Conservation (phyloP, 2,329 filamentous ascomycete genomes). For the Xylaria sp. region DNA sequence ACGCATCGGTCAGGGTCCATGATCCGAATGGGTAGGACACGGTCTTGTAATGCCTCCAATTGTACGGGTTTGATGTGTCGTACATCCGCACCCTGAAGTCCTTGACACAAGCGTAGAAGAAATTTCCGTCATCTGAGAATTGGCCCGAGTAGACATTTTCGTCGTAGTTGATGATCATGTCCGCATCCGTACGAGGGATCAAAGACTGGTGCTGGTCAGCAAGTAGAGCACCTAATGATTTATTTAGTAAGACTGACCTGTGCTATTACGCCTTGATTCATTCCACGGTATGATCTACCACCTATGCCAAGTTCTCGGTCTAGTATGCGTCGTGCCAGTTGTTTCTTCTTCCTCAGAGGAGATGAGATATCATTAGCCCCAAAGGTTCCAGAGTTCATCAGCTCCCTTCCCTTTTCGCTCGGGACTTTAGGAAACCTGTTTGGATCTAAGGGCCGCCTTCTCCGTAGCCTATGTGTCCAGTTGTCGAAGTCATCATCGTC, state of each 20-base stretch:
- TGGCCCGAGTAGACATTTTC: slow-evolving; percentile 92
- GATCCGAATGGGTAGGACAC: slow-evolving; percentile 85
- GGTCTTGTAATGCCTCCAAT: slow-evolving; percentile 96
- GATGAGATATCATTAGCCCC: slow-evolving; percentile 69
- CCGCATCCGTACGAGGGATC: slow-evolving; percentile 80
- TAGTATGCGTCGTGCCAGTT: slow-evolving; percentile 76
- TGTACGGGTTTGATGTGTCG: slow-evolving; percentile 93
- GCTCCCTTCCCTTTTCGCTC: slow-evolving; percentile 76
- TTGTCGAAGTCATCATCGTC: slow-evolving; percentile 52
- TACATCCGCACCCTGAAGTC: slow-evolving; percentile 98
- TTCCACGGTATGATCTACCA: slow-evolving; percentile 66
- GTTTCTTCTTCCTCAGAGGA: slow-evolving; percentile 64
- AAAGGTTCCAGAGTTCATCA: slow-evolving; percentile 87
- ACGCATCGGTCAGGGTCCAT: slow-evolving; percentile 97
- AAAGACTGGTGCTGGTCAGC: slow-evolving; percentile 65
- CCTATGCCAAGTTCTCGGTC: slow-evolving; percentile 84
- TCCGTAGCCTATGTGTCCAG: slow-evolving; percentile 58
- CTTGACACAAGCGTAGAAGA: slow-evolving; percentile 92
- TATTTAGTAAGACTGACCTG: slow-evolving; percentile 61
- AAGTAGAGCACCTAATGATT: slow-evolving; percentile 1
- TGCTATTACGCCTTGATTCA: slow-evolving; percentile 73
- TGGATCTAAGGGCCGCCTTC: slow-evolving; percentile 58
- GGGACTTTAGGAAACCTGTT: slow-evolving; percentile 84
- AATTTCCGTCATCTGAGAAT: slow-evolving; percentile 96
- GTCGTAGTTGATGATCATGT: slow-evolving; percentile 89